These are phyloP conservation scores for Entamoeba dispar DNA, from an alignment of 208 protist species.

Conservation along the genomic window DNA sequence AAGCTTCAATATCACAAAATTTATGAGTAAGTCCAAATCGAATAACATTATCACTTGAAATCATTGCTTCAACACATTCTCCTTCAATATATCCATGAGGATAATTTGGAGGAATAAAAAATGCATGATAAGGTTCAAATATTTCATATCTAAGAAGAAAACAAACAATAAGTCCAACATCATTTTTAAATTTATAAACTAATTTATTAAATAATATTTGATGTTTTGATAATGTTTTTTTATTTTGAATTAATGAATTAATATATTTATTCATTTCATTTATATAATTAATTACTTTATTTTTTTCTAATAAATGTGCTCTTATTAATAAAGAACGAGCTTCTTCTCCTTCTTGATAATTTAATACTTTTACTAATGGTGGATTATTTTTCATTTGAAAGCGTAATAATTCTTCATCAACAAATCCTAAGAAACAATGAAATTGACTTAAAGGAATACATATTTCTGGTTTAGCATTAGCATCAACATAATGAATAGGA, in stretches of 20 bases:
- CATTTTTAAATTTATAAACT: background rate
- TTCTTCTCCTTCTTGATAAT: background rate
- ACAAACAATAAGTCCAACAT: background rate
- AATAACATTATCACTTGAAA: background rate
- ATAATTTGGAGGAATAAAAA: background rate
- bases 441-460: constrained; percentile 2
- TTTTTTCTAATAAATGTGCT: background rate
- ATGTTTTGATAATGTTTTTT: background rate
- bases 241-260: background rate
- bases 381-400: background rate
- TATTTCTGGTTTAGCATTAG: constrained; percentile 20
- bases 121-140: background rate
- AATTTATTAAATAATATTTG: background rate
- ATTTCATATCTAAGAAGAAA: background rate
- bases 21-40: background rate
- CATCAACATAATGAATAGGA: constrained; percentile 13
- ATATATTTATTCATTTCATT: background rate
- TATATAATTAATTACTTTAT: background rate
- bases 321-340: background rate
- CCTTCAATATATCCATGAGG: background rate
- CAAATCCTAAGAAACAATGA: constrained; percentile 4
- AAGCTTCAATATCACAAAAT: background rate
- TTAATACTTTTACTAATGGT: background rate
- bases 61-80: background rate
- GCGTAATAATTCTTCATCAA: background rate